Evolutionary conservation across 176 grass and related monocot genomes (phyloP).

Genomic region (Aegilops sharonensis): DNA sequence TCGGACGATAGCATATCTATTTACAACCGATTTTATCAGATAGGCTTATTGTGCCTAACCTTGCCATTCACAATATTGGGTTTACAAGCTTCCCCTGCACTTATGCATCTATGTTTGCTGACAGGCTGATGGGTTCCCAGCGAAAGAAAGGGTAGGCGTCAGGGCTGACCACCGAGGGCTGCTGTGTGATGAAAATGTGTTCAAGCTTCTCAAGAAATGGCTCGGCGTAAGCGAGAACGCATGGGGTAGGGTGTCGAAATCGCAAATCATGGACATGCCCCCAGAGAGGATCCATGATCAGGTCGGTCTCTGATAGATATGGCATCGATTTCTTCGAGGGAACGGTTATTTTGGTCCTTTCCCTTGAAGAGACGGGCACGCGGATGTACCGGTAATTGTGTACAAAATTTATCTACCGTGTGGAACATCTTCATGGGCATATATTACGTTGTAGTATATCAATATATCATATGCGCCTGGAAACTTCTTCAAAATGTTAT

Average conservation of each 20-base stretch:
- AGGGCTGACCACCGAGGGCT: slow-evolving; percentile 59
- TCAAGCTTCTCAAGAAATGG: slow-evolving; percentile 72
- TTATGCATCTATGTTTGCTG: not conserved
- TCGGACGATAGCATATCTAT: not conserved
- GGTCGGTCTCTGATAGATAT: not conserved
- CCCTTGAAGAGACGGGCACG: no score
- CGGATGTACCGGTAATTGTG: no score
- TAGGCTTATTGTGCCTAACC: not conserved
- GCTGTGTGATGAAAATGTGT: slow-evolving; percentile 60
- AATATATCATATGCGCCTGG: no score
- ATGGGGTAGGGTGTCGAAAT: slow-evolving; percentile 3
- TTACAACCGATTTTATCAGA: not conserved
- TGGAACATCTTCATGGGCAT: no score
- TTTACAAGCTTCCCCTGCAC: not conserved
- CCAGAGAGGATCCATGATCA: not conserved
- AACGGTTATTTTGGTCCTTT: slow-evolving; percentile 24
- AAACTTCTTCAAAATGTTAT: no score
- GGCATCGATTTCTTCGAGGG: not conserved
- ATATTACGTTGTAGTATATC: no score
- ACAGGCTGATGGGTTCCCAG: slow-evolving; percentile 83
- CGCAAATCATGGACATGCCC: slow-evolving; percentile 40
- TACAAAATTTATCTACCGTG: no score
- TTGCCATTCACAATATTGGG: not conserved
- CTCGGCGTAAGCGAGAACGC: slow-evolving; percentile 46
- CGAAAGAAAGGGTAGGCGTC: slow-evolving; percentile 70